Evolutionary conservation across 2,329 filamentous ascomycete species (phyloP), one percentile per base, ranked within the genome.

Genomic region (Rugonectria rugulosa): DNA sequence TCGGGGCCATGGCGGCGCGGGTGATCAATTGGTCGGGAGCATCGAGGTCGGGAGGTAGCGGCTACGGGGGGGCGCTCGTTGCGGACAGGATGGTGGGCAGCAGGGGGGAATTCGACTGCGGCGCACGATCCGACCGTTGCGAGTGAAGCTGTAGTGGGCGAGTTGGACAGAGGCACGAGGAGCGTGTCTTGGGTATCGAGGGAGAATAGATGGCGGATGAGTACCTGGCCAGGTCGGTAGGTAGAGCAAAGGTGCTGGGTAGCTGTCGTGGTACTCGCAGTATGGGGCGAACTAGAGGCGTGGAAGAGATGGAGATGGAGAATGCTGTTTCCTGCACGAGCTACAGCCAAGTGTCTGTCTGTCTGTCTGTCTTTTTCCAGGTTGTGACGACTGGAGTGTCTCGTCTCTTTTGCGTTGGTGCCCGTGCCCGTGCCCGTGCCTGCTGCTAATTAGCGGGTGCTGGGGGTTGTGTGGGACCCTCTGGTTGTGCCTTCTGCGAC

Each of bases 1-100:
- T 75, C 58, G 74, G 74, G 74, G 72, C 74, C 73, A 76, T 76
- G 64, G 67, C 72, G 71, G 70, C 71, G 67, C 72, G 71, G 67
- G 68, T 69, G 62, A 64, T 70, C 67, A 70, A 66, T 64, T 68
- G 69, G 67, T 56, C 64, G 70, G 65, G 72, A 63, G 69, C 73
- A 75, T 75, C 61, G 73, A 74, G n/a, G n/a, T n/a, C n/a, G n/a
- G n/a, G 73, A 66, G 71, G 63, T 61, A 59, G 50, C 59, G 50
- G 57, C 55, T 60, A 60, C 55, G 55, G 60, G 61, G 59, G 46
- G 53, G 43, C 58, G 53, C 57, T 51, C 47, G 57, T 57, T 55
- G 60, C 56, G 61, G 61, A 57, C 66, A 57, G 60, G 60, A 56
- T 65, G 56, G 60, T 51, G 61, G 59, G 45, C 42, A 29, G 49